phyloP scores from a whole-genome alignment of 805 yeast genomes.

The Lipomyces yamanashiensis region DNA sequence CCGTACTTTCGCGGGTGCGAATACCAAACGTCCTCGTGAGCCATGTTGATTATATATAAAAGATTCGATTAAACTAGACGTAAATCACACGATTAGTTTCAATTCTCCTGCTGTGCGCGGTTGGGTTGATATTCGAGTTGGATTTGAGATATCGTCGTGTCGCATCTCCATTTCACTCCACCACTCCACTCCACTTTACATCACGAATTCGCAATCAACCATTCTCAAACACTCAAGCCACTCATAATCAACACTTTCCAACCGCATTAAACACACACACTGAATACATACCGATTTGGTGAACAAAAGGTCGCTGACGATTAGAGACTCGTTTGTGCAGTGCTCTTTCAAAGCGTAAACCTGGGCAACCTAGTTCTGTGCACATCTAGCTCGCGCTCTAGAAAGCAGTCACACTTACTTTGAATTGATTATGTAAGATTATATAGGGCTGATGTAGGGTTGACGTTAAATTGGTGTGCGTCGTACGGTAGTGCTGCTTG shows the following conservation, averaged over 20 bases:
- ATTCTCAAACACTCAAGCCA: neutral
- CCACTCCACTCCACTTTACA: neutral
- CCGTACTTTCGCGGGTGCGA: constrained; percentile 99
- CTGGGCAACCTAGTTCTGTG: too few species aligned
- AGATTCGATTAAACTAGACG: neutral
- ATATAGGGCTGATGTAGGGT: constrained; percentile 3
- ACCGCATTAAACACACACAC: neutral
- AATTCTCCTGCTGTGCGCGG: neutral
- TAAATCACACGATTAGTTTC: neutral
- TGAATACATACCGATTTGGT: constrained; percentile 1
- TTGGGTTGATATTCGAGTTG: neutral
- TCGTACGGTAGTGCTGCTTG: neutral
- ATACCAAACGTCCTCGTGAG: constrained; percentile 99
- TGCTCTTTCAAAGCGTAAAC: too few species aligned
- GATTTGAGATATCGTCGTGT: too few species aligned
- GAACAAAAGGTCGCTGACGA: constrained; percentile 5
- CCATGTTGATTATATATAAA: constrained; percentile 68
- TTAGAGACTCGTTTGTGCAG: neutral
- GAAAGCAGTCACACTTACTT: constrained; percentile 5
- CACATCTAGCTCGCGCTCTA: neutral
- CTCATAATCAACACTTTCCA: neutral
- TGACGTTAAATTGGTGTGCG: neutral
- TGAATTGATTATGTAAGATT: neutral
- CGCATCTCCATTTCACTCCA: too few species aligned
- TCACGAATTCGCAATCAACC: neutral